Conservation (phyloP, 2,329 filamentous ascomycete genomes). For the Claviceps monticola region DNA sequence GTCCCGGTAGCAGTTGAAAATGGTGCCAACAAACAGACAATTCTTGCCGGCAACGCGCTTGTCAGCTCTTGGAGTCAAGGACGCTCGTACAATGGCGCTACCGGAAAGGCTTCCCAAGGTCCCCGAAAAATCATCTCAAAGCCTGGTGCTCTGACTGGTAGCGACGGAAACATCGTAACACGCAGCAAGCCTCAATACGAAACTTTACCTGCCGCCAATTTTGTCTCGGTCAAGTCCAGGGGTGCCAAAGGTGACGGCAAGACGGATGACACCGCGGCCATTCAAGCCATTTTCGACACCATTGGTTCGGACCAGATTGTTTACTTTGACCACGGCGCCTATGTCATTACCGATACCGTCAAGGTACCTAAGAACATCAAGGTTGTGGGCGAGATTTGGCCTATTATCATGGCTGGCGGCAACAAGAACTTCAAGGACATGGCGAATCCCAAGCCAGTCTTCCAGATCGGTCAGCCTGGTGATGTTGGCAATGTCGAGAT, state of each 20-base stretch:
- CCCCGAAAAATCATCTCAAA: constrained; percentile 41
- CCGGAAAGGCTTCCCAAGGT: constrained; percentile 44
- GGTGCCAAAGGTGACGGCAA: constrained; percentile 80
- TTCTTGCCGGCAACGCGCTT: constrained; percentile 57
- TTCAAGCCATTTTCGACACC: constrained; percentile 64
- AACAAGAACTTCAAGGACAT: constrained; percentile 55
- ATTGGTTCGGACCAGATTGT: constrained; percentile 50
- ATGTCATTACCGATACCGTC: constrained; percentile 56
- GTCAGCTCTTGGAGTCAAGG: constrained; percentile 70
- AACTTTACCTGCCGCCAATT: constrained; percentile 47
- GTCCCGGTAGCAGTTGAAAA: constrained; percentile 53
- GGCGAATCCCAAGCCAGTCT: constrained; percentile 65
- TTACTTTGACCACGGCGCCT: constrained; percentile 64
- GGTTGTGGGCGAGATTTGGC: constrained; percentile 87
- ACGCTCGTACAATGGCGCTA: constrained; percentile 46
- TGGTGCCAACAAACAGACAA: constrained; percentile 36
- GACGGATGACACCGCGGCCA: constrained; percentile 74
- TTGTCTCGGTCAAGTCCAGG: constrained; percentile 68
- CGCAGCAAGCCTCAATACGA: constrained; percentile 85
- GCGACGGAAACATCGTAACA: constrained; percentile 58
- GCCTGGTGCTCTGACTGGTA: constrained; percentile 51
- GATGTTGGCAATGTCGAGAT: constrained; percentile 76
- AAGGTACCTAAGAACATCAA: constrained; percentile 65
- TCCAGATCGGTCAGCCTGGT: constrained; percentile 67
- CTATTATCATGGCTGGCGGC: constrained; percentile 74